Conservation (phyloP, 148 eudicot species). For the Vaccinium macrocarpon region DNA sequence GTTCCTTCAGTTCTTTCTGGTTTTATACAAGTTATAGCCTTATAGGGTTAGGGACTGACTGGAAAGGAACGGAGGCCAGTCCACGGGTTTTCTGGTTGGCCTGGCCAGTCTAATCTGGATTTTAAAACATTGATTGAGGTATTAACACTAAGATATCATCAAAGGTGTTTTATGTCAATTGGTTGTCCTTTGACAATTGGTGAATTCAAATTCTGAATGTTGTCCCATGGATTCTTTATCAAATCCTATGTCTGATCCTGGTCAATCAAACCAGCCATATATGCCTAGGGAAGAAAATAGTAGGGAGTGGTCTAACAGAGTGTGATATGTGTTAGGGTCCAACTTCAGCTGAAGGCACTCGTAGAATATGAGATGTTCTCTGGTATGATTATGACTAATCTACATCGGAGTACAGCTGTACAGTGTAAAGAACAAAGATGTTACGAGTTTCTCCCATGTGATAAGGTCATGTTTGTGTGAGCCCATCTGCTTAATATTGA, state of each 20-base stretch:
- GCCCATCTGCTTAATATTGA: too few species aligned
- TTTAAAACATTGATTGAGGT: neutral
- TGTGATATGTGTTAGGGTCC: too few species aligned
- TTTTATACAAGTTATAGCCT: too few species aligned
- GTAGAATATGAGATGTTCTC: neutral
- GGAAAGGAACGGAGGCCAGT: too few species aligned
- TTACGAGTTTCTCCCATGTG: neutral
- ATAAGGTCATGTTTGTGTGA: neutral
- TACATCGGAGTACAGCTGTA: neutral
- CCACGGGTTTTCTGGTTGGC: too few species aligned
- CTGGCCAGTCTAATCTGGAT: too few species aligned
- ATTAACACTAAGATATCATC: neutral
- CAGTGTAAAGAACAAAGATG: neutral
- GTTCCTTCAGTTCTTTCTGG: too few species aligned
- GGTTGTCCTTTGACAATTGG: neutral
- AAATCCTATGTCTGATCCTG: neutral
- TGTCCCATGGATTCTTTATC: neutral
- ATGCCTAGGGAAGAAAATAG: neutral
- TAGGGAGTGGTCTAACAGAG: neutral
- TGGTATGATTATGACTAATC: neutral
- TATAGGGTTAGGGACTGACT: too few species aligned
- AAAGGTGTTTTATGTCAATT: neutral
- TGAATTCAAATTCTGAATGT: neutral
- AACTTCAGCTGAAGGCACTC: neutral
- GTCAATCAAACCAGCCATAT: neutral